Evolutionary conservation across 1,284 basidiomycete genomes (phyloP), one percentile per base, ranked within the genome.

Genomic region (Xerocomus amazonicus): DNA sequence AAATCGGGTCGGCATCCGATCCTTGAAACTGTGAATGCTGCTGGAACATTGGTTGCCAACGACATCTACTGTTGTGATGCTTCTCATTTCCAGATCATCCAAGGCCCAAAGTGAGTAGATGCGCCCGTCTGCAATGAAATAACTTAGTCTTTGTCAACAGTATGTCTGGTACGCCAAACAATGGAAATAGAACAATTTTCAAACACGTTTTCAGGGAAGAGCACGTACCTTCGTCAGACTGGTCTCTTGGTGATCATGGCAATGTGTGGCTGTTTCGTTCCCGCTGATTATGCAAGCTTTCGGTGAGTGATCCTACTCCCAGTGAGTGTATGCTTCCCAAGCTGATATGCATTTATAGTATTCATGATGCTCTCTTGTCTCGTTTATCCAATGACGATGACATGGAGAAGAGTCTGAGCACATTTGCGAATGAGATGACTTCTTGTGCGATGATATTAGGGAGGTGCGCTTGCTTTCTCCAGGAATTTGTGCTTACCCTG

Each of bases 371-470:
- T 0, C 74, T 98, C 9, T 76, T 98, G 23, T 89, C 87, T 4
- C 82, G 95, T 9, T 74, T 98, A 5, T 95, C 92, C 0, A 97
- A 97, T 58, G 92, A 97, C 55, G 93, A 93, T 58, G 85, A 92
- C 57, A 79, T 94, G 59, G 91, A 95, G 65, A 87, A 84, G 62
- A 89, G 80, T 48, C 68, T 97, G 13, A 96, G 93, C 56, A 97
- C 94, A 0, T 97, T 97, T 69, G 91, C 92, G 0, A 85, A 83
- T 51, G 93, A 97, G 67, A 97, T 97, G 90, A 82, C 86, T 0
- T 84, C 89, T 1, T 85, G 84, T 28, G 85, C 90, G 4, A 92
- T 94, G 89, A 92, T 96, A 47, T 69, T 95, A 31, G 85, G 90
- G 83, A 54, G 42, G 59, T 43, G 9, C 9, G 6, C 3, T 16